A percentile compares a stretch with the other conserved stretches of the same genome.
Evolutionary conservation across 306 rosid species (phyloP).

Genomic region (Dalbergia cochinchinensis): DNA sequence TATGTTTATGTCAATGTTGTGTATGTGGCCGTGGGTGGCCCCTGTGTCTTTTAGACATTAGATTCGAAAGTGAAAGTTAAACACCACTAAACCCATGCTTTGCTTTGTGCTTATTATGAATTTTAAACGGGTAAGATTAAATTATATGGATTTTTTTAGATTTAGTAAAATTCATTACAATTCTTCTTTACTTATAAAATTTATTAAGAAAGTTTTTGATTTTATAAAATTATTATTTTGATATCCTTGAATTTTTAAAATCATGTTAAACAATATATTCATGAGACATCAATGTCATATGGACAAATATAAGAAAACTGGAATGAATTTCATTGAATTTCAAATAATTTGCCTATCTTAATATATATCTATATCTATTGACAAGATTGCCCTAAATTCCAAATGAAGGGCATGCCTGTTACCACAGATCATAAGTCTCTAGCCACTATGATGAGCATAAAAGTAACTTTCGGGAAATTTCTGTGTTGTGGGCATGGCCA

Average conservation of each 20-base stretch:
- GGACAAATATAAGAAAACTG: too few relatives aligned
- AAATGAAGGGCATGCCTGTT: neutral
- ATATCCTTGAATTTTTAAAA: too few relatives aligned
- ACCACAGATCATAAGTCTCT: neutral
- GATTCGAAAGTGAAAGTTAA: slow-evolving; percentile 73
- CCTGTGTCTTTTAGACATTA: slow-evolving; percentile 54
- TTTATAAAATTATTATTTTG: too few relatives aligned
- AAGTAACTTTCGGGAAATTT: slow-evolving; percentile 42
- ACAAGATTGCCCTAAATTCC: slow-evolving; percentile 22
- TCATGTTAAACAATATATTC: too few relatives aligned
- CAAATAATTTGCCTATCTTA: too few relatives aligned
- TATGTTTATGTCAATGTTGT: slow-evolving; percentile 50
- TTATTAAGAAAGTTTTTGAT: too few relatives aligned
- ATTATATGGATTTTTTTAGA: too few relatives aligned
- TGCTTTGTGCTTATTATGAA: slow-evolving; percentile 42
- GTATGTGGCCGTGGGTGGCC: slow-evolving; percentile 56
- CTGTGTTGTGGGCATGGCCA: neutral
- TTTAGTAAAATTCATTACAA: too few relatives aligned
- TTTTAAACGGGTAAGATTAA: neutral
- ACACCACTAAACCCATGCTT: slow-evolving; percentile 60
- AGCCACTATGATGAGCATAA: slow-evolving; percentile 7
- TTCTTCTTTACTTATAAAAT: too few relatives aligned
- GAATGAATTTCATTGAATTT: too few relatives aligned
- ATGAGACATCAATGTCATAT: too few relatives aligned
- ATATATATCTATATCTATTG: too few relatives aligned